Base-by-base conservation (phyloP, 805 yeast genomes). In the Komagataella populi region DNA sequence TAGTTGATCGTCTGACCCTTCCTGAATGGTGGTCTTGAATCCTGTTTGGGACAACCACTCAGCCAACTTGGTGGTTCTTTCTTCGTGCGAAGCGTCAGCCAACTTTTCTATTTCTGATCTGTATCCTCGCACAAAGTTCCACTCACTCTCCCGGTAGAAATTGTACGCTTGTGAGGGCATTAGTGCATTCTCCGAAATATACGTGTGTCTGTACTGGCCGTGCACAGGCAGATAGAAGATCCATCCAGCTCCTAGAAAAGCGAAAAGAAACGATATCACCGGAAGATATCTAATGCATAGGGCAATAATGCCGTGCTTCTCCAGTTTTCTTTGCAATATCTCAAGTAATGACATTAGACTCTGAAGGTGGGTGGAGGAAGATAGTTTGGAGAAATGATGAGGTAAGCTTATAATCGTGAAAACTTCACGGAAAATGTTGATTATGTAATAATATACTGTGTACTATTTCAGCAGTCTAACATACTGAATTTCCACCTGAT, bases 121-220 rank as follows among this genome's bases (percentile, higher is more conserved):
- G 61, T 83, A 88, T 0, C 96, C 99, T 53, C 98, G 72, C 36
- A 88, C 78, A 51, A 85, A 71, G 60, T 90, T 87, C 97, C 98
- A 93, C 63, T 93, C 98, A 45, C 88, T 80, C 61, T 91, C 98
- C 51, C 97, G 74, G 64, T 87, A 93, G 63, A 88, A 89, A 22
- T 95, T 82, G 58, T 83, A 83, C 2, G 93, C 98, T 64, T 93
- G 98, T 0, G 95, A 90, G 6, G 99, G 97, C 87, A 93, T 82
- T 63, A 93, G 71, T 36, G 99, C 99, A 66, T 93, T 93, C 62
- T 93, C 99, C 6, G 95, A 84, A 10, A 90, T 84, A 64, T 93
- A 93, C 2, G 96, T 88, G 55, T 73, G 67, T 51, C 97, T 72
- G 63, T 70, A 87, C 61, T 87, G 87, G 18, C 96, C 98, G 16